Evolutionary conservation across 306 rosid species (phyloP).

Genomic region (Fagus crenata): DNA sequence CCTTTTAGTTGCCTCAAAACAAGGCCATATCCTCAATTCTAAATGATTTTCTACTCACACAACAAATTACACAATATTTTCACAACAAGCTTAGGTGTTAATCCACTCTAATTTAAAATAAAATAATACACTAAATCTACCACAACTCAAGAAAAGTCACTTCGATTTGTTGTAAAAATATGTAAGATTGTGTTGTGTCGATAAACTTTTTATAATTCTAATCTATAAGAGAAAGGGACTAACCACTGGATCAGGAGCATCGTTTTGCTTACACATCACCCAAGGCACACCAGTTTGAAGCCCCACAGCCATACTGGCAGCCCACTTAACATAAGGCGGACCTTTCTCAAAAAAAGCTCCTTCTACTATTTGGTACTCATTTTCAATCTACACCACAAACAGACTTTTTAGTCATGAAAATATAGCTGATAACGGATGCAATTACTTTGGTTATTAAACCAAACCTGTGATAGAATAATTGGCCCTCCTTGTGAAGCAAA

Average conservation of each 20-base stretch:
- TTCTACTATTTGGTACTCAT: constrained; percentile 66
- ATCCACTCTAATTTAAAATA: no score
- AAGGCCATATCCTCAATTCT: no score
- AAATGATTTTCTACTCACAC: no score
- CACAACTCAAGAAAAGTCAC: no score
- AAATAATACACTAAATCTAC: no score
- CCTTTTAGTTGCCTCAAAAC: no score
- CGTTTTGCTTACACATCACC: constrained; percentile 86
- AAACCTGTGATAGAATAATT: constrained; percentile 83
- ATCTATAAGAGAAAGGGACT: constrained; percentile 13
- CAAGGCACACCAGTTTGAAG: constrained; percentile 90
- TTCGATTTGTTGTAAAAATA: no score
- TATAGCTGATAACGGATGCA: not conserved
- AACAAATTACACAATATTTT: no score
- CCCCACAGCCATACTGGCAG: constrained; percentile 76
- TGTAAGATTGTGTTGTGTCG: no score
- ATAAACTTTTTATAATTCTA: no score
- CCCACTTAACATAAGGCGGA: constrained; percentile 71
- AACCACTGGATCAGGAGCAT: constrained; percentile 91
- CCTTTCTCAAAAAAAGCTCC: constrained; percentile 58
- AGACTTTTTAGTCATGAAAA: constrained; percentile 1
- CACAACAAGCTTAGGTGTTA: no score
- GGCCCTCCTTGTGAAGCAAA: constrained; percentile 95
- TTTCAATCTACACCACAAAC: constrained; percentile 64
- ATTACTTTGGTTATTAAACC: not conserved